These are phyloP conservation scores for Meira nashicola DNA, from an alignment of 1,284 basidiomycete genomes.

Conservation along the genomic window DNA sequence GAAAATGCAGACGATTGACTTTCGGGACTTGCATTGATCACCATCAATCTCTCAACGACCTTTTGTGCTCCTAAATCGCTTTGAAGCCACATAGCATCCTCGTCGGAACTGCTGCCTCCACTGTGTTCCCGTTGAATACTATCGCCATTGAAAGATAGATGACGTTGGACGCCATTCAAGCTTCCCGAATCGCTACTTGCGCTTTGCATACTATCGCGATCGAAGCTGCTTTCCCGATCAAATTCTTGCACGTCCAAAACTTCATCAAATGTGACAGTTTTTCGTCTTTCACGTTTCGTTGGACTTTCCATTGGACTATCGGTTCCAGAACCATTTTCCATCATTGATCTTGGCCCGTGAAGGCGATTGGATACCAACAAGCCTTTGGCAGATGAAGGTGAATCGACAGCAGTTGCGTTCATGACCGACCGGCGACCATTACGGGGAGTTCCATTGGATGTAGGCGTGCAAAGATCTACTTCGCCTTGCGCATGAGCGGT, in stretches of 20 bases:
- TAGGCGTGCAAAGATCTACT: constrained; percentile 54
- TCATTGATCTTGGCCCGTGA: constrained; percentile 62
- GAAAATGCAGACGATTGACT: neutral
- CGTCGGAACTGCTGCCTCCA: neutral
- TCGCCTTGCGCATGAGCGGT: constrained; percentile 12
- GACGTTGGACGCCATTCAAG: neutral
- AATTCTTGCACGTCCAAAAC: constrained; percentile 77
- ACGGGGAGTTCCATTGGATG: constrained; percentile 62
- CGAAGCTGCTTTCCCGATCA: constrained; percentile 45
- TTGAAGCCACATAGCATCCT: constrained; percentile 16
- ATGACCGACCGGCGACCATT: constrained; percentile 62
- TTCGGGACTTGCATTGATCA: constrained; percentile 23
- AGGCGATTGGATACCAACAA: constrained; percentile 74
- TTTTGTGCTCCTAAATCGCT: neutral
- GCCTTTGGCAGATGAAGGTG: constrained; percentile 58
- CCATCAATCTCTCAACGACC: constrained; percentile 16
- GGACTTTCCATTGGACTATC: constrained; percentile 1
- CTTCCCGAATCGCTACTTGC: constrained; percentile 17
- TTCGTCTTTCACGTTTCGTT: constrained; percentile 28
- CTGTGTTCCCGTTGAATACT: neutral
- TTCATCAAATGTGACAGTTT: constrained; percentile 77
- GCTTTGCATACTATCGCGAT: constrained; percentile 25
- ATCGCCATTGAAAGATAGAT: neutral
- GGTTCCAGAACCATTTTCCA: constrained; percentile 13
- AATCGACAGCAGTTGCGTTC: constrained; percentile 13